Conservation (phyloP, 1,284 basidiomycete species). For the Hypsizygus ulmarius region DNA sequence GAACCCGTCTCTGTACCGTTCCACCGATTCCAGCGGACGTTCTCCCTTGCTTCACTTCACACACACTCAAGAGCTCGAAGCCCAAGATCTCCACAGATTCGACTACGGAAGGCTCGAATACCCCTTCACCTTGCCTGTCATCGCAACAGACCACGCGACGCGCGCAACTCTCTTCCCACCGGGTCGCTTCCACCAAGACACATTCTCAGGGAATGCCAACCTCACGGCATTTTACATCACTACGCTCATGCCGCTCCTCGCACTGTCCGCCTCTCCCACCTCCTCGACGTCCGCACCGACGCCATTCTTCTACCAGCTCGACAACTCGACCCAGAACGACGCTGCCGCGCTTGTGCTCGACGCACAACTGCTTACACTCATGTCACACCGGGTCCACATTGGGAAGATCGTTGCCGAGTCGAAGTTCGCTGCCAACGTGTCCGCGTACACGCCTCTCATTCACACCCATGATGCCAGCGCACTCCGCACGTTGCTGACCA, state of each 20-base stretch:
- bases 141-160: constrained; percentile 7
- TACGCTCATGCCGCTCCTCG: constrained; percentile 9
- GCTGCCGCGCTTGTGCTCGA: constrained; percentile 9
- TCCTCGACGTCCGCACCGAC: constrained; percentile 1
- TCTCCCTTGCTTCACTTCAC: constrained; percentile 3
- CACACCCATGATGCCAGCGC: constrained; percentile 1
- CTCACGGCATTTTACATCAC: constrained; percentile 10
- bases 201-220: constrained; percentile 7
- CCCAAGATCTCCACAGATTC: constrained; percentile 4
- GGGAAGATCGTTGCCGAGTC: constrained; percentile 14
- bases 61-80: constrained; percentile 4
- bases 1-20: constrained; percentile 5
- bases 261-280: neutral
- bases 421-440: constrained; percentile 9
- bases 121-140: constrained; percentile 11
- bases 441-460: constrained; percentile 7
- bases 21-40: neutral
- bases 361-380: constrained; percentile 7
- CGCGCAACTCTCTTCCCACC: constrained; percentile 1
- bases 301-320: constrained; percentile 11
- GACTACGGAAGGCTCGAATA: constrained; percentile 14
- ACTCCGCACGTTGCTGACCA: constrained; percentile 9
- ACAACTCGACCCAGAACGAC: neutral
- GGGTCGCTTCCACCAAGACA: constrained; percentile 15
- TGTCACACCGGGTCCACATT: constrained; percentile 13